Conservation (phyloP, 257 asterid genomes). For the Plantago major region DNA sequence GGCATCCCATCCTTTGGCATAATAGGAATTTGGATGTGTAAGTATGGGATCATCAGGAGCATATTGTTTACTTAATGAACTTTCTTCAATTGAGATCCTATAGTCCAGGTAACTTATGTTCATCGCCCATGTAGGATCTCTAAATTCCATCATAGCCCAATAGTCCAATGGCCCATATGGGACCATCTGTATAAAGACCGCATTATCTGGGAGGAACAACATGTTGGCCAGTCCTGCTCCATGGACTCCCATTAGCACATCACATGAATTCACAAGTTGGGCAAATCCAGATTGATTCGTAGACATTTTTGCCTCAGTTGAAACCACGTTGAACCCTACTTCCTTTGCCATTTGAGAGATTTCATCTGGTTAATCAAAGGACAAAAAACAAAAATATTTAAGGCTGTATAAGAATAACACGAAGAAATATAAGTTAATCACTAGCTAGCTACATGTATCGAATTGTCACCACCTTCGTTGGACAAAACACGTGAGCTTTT, state of each 20-base stretch:
- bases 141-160: conserved; percentile 23
- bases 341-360: background rate
- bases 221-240: conserved; percentile 49
- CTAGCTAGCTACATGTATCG: too few relatives aligned
- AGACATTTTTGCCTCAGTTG: background rate
- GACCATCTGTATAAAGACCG: conserved; percentile 36
- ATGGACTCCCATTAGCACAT: conserved; percentile 41
- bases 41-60: too few relatives aligned
- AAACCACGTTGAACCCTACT: background rate
- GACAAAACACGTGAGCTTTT: background rate
- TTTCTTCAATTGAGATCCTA: background rate
- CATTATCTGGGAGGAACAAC: conserved; percentile 40
- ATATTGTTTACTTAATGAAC: too few relatives aligned
- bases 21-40: too few relatives aligned
- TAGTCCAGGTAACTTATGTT: conserved; percentile 32
- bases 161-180: conserved; percentile 22
- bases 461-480: background rate
- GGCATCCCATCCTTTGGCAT: too few relatives aligned
- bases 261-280: conserved; percentile 28
- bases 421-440: too few relatives aligned
- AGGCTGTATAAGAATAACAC: too few relatives aligned
- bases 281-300: background rate
- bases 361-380: background rate
- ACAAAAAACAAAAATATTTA: too few relatives aligned
- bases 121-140: conserved; percentile 29